Conservation (phyloP, 2,329 filamentous ascomycete species). For the Claviceps arundinis region DNA sequence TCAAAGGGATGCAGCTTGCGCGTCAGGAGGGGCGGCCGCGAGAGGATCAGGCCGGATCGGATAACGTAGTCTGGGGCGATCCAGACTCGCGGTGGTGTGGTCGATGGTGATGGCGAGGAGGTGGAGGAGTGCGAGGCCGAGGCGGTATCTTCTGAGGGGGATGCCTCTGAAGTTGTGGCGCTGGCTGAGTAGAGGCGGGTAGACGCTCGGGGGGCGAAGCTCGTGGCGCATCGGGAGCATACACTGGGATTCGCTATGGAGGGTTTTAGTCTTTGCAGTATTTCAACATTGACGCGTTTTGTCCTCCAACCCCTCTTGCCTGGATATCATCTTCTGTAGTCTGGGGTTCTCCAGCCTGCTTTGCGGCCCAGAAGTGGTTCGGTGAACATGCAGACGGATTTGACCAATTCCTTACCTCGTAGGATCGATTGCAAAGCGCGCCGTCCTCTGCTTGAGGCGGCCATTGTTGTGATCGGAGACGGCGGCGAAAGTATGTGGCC, state of each 20-base stretch:
- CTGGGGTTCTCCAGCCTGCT: too few species aligned
- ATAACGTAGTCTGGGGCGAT: slow-evolving; percentile 28
- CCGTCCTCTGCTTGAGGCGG: slow-evolving; percentile 43
- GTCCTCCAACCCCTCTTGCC: neutral
- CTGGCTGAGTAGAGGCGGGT: slow-evolving; percentile 24
- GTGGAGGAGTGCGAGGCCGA: slow-evolving; percentile 7
- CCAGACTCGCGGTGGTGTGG: neutral
- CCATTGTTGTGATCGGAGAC: slow-evolving; percentile 21
- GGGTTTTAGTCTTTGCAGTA: neutral
- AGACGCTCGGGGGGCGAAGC: slow-evolving; percentile 13
- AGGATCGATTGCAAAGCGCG: slow-evolving; percentile 35
- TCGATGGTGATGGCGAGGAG: slow-evolving; percentile 5
- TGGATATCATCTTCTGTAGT: too few species aligned
- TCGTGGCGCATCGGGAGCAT: slow-evolving; percentile 26
- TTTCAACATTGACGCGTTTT: neutral
- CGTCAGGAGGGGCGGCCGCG: slow-evolving; percentile 77
- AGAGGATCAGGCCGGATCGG: slow-evolving; percentile 63
- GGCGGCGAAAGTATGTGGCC: neutral
- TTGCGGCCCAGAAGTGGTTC: neutral
- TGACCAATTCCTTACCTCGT: slow-evolving; percentile 26
- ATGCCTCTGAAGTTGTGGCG: slow-evolving; percentile 9
- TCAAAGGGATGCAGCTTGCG: slow-evolving; percentile 77
- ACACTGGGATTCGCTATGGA: slow-evolving; percentile 17
- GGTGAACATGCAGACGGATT: neutral
- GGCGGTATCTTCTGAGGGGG: slow-evolving; percentile 9